Evolutionary conservation across 2,329 filamentous ascomycete species (phyloP), one percentile per base, ranked within the genome.

Genomic region (Aspergillus luchuensis): DNA sequence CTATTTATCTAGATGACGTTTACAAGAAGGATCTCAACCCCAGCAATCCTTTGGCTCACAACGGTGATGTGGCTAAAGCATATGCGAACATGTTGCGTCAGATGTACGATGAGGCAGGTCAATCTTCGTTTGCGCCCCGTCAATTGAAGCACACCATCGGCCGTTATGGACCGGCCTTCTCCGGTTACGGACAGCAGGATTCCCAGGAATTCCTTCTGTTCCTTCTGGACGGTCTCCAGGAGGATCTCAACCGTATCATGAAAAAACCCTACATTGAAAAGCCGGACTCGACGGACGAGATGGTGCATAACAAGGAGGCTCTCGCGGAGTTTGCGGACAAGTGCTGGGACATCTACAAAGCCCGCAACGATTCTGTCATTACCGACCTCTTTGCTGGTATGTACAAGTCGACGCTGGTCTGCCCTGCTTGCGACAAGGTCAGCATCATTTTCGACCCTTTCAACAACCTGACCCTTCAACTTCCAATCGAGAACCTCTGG

Each of bases 381-480:
- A 94, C 92, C 59, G 95, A 99, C 73, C 83, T 99, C 10, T 99
- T 99, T 76, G 96, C 92, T 21, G 95, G 95, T 64, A 92, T 98
- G 84, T 99, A 98, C 84, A 97, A 98, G 80, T 98, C 96, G 48
- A 98, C 94, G 0, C 85, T 99, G 64, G 89, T 95, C 64, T 99
- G 95, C 72, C 95, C 95, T 0, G 85, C 85, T 7, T 99, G 95
- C 75, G 85, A 89, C 68, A 99, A 98, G 79, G 90, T 98, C 77
- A 97, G 93, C 84, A 97, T 99, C 69, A 98, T 95, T 0, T 99
- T 99, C 72, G 95, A 99, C 74, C 95, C 95, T 0, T 99, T 96
- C 82, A 97, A 92, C 76, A 95, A 96, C 66, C 80, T 99, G 61
- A 97, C 95, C 0, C 81, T 99, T 23, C 95, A 96, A 59, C 81